Base-by-base conservation (phyloP, 1,284 basidiomycete genomes). In the Ganoderma resinaceum region DNA sequence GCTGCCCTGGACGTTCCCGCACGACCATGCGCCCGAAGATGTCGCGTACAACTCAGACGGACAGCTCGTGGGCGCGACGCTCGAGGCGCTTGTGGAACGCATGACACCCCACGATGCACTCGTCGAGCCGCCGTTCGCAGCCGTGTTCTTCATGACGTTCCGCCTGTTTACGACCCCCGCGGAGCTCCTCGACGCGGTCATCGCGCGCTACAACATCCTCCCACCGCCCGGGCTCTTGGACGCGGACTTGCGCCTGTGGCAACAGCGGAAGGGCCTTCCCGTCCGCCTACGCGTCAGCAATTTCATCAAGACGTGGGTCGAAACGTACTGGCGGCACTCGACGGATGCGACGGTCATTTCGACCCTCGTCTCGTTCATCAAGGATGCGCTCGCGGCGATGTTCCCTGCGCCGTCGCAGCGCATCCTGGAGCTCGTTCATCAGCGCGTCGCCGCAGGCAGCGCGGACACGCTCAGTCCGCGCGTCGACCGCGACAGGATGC, bases 111-210 rank as follows among this genome's bases (percentile, higher is more conserved):
- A 97, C 77, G 95, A 96, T 76, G 91, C 91, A 61, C 88, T 95
- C 61, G 93, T 95, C 38, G 96, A 99, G 75, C 85, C 91, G 20
- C 89, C 89, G 0, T 96, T 98, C 77, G 87, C 91, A 31, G 89
- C 91, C 1, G 92, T 97, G 20, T 99, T 99, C 84, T 97, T 97
- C 85, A 84, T 97, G 76, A 98, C 96, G 0, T 99, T 99, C 86
- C 89, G 97, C n/a, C 82, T 98, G 71, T 99, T 98, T 81, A 90
- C 93, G 0, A 89, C 91, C 0, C 94, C 97, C 0, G 68, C 81
- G 8, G 91, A 94, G 67, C 87, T 99, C 37, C 86, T 94, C 1
- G 88, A 93, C 12, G 86, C 91, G 0, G 82, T 99, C 66, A 91
- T 96, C 67, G 81, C 85, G 43, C 91, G 97, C 18, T 99, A 95